These are phyloP conservation scores for Pterocarpus santalinus DNA, from an alignment of 306 rosid species.

Conservation along the genomic window DNA sequence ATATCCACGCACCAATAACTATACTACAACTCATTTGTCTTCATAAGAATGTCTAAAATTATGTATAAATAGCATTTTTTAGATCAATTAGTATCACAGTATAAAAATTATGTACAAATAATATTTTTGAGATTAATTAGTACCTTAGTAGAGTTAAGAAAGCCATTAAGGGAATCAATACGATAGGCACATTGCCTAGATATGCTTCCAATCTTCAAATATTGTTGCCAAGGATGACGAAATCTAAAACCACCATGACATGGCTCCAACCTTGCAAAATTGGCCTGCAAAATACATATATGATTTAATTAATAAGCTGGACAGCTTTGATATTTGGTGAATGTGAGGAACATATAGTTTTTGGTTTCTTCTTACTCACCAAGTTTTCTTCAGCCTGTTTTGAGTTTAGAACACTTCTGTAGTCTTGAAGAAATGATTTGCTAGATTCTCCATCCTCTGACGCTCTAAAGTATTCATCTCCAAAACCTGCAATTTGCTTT, in stretches of 20 bases:
- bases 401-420: slow-evolving; percentile 56
- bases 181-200: slow-evolving; percentile 61
- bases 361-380: slow-evolving; percentile 41
- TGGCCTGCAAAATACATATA: slow-evolving; percentile 41
- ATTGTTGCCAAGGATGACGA: slow-evolving; percentile 67
- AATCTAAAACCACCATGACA: slow-evolving; percentile 58
- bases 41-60: no score
- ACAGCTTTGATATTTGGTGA: not conserved
- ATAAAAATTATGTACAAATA: no score
- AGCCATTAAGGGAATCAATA: slow-evolving; percentile 59
- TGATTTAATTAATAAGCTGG: not conserved
- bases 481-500: slow-evolving; percentile 48
- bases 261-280: slow-evolving; percentile 70
- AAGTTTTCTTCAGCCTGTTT: slow-evolving; percentile 59
- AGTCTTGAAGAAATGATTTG: slow-evolving; percentile 52
- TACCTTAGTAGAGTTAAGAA: slow-evolving; percentile 42
- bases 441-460: slow-evolving; percentile 14
- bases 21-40: no score
- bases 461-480: slow-evolving; percentile 47
- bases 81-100: no score
- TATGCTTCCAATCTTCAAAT: slow-evolving; percentile 60
- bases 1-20: no score
- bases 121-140: not conserved
- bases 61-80: no score
- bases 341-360: not conserved